Percentiles rank a stretch among this genome's conserved stretches.
Conservation (phyloP, 768 basidiomycete species). For the Paxillus involutus region DNA sequence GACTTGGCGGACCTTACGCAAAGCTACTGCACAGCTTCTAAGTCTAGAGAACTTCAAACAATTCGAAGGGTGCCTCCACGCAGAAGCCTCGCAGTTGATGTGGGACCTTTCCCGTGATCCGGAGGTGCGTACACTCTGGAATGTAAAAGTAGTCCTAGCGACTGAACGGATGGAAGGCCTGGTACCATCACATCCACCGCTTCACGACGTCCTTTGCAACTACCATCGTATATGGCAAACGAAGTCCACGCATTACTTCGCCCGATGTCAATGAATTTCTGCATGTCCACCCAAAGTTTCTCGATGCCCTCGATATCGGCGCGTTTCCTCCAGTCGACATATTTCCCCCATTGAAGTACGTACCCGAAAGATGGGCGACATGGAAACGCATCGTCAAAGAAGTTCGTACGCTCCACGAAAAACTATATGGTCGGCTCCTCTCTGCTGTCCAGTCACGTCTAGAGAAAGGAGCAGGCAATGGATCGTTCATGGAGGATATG, state of each 20-base stretch:
- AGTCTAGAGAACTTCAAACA: conserved; percentile 3
- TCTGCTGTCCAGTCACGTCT: conserved; percentile 25
- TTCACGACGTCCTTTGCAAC: conserved; percentile 32
- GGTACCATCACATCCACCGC: conserved; percentile 30
- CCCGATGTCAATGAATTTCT: conserved; percentile 27
- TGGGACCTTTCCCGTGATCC: conserved; percentile 27
- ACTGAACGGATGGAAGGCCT: conserved; percentile 17
- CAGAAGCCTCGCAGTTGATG: conserved; percentile 30
- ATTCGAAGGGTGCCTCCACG: conserved; percentile 17
- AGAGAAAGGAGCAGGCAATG: conserved; percentile 24
- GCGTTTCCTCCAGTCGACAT: conserved; percentile 37
- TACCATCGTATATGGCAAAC: conserved; percentile 32
- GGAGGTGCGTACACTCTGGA: conserved; percentile 15
- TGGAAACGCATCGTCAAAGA: conserved; percentile 32
- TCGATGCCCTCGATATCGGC: conserved; percentile 29
- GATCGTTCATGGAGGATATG: conserved; percentile 34
- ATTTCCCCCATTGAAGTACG: conserved; percentile 31
- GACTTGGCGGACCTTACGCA: conserved; percentile 2
- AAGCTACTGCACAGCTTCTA: not conserved
- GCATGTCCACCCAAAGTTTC: conserved; percentile 26
- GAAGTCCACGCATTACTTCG: conserved; percentile 26
- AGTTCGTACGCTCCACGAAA: conserved; percentile 23
- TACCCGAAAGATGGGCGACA: conserved; percentile 35
- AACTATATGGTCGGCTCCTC: conserved; percentile 30
- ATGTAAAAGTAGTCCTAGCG: not conserved